A percentile compares a stretch with the other conserved stretches of the same genome.
These are phyloP conservation scores for Mortierella claussenii DNA, from an alignment of 192 early-diverging fungal species.

Conservation along the genomic window DNA sequence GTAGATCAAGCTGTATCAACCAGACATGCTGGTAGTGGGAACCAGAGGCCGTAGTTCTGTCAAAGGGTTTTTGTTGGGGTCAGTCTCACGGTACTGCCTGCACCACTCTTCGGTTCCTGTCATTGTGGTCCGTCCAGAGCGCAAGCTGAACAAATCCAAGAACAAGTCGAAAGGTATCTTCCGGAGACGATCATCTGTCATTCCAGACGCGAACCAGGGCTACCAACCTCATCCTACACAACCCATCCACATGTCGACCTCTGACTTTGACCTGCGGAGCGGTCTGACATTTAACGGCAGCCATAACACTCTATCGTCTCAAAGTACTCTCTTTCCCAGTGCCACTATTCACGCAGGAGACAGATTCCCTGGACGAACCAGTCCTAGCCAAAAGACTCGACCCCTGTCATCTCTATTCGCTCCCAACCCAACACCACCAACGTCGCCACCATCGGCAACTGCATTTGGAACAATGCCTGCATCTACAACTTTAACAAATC, in stretches of 20 bases:
- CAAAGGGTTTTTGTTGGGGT: constrained; percentile 75
- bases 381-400: background rate
- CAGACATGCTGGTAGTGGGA: constrained; percentile 76
- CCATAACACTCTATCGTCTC: background rate
- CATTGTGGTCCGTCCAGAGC: constrained; percentile 70
- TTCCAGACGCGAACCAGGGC: constrained; percentile 2
- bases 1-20: constrained; percentile 67
- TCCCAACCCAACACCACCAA: background rate
- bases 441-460: background rate
- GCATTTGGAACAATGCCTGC: background rate
- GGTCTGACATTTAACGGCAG: background rate
- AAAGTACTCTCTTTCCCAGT: constrained; percentile 14
- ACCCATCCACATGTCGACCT: constrained; percentile 22
- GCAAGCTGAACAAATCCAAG: constrained; percentile 52
- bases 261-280: constrained; percentile 25
- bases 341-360: constrained; percentile 31
- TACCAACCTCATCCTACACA: constrained; percentile 30
- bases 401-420: constrained; percentile 27
- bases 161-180: constrained; percentile 50
- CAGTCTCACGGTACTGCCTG: constrained; percentile 74
- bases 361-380: constrained; percentile 14
- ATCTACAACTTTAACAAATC: background rate
- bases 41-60: constrained; percentile 74
- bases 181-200: constrained; percentile 27
- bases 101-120: constrained; percentile 75